Evolutionary conservation across 2,329 filamentous ascomycete genomes (phyloP), one percentile per base, ranked within the genome.

Genomic region (Calonectria multiphialidica): DNA sequence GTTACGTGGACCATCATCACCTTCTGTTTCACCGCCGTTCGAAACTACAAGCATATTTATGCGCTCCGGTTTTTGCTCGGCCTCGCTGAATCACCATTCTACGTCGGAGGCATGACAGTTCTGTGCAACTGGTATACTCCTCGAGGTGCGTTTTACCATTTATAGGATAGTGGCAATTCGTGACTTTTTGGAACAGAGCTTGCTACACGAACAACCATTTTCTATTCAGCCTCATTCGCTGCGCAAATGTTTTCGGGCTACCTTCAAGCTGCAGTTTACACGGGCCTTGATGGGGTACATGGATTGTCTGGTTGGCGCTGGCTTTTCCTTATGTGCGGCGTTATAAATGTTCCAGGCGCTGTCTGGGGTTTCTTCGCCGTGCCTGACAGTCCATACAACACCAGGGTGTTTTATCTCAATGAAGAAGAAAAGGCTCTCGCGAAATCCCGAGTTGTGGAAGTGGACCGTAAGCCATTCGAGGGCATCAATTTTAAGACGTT

Each of bases 321-420:
- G 59, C 42, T 63, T 10, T 63, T 63, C 21, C 25, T 63, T 25
- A 63, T 63, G 16, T 63, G 59, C n/a, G 59, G 59, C 12, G 9
- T 45, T 10, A 63, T 63, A 6, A 63, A 63, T 16, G 42, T 63
- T 28, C 59, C 59, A 7, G 59, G 59, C 6, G 42, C 59, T 13
- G 23, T 63, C 16, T 63, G 59, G 59, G 61, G 61, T 5, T 64
- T 50, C 61, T 64, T 64, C 40, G 61, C 61, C 25, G 61, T 64
- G 12, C 61, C 61, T 2, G 44, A 64, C 30, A 49, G 44, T 8
- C 61, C 61, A 49, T 64, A 50, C 21, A 49, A 64, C 61, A 64
- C 61, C 16, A 49, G 16, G 21, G 61, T 37, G 16, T 50, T 49
- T 23, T 64, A 64, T n/a, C 61, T 64, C 21, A 47, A 18, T 16